phyloP scores from a whole-genome alignment of 192 early-diverging fungal species.

The Phlyctochytrium arcticum region DNA sequence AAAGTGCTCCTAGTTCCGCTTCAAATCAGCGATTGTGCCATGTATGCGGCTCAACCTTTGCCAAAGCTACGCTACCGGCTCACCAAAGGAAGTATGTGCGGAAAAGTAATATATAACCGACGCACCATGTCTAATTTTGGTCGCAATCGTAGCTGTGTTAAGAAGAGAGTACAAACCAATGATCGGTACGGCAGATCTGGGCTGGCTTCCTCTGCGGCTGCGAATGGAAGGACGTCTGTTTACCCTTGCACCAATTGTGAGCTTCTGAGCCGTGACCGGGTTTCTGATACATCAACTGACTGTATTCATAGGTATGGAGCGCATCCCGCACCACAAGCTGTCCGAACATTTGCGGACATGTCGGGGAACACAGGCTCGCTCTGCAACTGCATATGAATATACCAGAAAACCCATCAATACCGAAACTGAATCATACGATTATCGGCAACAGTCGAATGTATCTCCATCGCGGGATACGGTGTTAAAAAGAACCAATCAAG shows the following conservation, averaged over 20 bases:
- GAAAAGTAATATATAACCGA: not conserved
- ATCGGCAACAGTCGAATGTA: no score
- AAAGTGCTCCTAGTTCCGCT: constrained; percentile 8
- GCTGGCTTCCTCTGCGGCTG: constrained; percentile 3
- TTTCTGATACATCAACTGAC: not conserved
- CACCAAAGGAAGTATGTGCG: constrained; percentile 38
- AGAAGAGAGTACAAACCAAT: constrained; percentile 7
- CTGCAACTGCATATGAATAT: constrained; percentile 4
- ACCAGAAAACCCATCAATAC: no score
- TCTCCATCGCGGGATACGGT: not conserved
- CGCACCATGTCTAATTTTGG: not conserved
- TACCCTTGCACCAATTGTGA: constrained; percentile 11
- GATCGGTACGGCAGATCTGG: not conserved
- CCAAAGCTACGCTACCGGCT: constrained; percentile 29
- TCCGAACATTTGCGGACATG: constrained; percentile 24
- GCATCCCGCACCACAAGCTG: constrained; percentile 25
- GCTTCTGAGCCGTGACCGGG: not conserved
- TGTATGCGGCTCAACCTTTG: constrained; percentile 35
- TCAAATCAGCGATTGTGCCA: constrained; percentile 29
- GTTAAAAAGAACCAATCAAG: not conserved
- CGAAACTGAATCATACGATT: no score
- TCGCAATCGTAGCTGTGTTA: constrained; percentile 20
- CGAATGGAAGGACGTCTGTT: not conserved
- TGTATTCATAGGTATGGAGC: constrained; percentile 21
- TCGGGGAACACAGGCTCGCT: constrained; percentile 1